Evolutionary conservation across 2,329 filamentous ascomycete species (phyloP).

Genomic region (Ophiostoma montium): DNA sequence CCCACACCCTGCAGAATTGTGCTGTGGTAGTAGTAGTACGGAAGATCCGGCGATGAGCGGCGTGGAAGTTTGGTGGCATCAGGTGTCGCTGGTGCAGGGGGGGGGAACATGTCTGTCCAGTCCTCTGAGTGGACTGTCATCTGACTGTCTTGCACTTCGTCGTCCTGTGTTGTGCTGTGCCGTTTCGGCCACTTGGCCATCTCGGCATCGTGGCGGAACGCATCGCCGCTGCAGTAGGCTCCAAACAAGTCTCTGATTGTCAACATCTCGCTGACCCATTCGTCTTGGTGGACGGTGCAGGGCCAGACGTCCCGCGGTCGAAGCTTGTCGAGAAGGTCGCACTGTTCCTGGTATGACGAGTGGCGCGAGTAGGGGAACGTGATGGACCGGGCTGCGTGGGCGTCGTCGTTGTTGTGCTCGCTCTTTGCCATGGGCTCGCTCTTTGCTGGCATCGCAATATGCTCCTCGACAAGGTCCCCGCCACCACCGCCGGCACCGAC

Average conservation of each 20-base stretch:
- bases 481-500: slow-evolving; percentile 66
- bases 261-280: slow-evolving; percentile 42
- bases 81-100: background rate
- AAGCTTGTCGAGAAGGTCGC: slow-evolving; percentile 53
- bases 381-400: slow-evolving; percentile 20
- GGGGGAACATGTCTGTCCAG: background rate
- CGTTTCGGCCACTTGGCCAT: background rate
- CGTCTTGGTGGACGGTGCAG: slow-evolving; percentile 53
- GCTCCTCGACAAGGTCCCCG: slow-evolving; percentile 55
- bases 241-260: slow-evolving; percentile 62
- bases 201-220: slow-evolving; percentile 48
- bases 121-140: background rate
- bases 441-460: no score
- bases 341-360: slow-evolving; percentile 71
- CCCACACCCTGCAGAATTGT: background rate
- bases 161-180: background rate
- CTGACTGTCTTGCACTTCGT: background rate
- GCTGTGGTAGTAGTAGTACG: background rate
- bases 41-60: background rate
- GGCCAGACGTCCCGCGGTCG: slow-evolving; percentile 66
- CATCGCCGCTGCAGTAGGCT: slow-evolving; percentile 42
- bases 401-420: background rate
- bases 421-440: no score
- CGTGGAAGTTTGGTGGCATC: background rate
- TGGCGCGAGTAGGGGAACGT: slow-evolving; percentile 79